These are phyloP conservation scores for Cichorium intybus DNA, from an alignment of 140 eudicot genomes.

Conservation along the genomic window DNA sequence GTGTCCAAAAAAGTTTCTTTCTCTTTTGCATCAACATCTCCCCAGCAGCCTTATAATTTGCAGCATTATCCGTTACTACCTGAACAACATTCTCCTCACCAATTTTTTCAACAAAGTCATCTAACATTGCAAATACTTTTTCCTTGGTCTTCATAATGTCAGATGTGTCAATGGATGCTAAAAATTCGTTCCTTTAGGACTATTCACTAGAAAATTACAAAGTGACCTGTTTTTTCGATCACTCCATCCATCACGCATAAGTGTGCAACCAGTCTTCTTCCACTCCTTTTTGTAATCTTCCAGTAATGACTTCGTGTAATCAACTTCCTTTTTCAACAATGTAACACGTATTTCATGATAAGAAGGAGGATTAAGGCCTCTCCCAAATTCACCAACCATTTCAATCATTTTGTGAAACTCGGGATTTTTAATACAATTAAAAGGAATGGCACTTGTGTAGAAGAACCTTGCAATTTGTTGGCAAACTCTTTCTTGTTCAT, in stretches of 20 bases:
- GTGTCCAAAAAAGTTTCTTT: neutral
- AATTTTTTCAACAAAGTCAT: neutral
- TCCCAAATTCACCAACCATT: constrained; percentile 1
- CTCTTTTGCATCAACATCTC: too few relatives aligned
- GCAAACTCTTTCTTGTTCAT: too few relatives aligned
- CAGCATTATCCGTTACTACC: neutral
- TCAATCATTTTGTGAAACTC: too few relatives aligned
- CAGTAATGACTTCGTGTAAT: too few relatives aligned
- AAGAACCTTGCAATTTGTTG: too few relatives aligned
- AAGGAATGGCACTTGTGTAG: too few relatives aligned
- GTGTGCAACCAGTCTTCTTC: neutral
- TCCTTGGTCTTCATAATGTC: neutral
- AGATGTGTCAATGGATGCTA: too few relatives aligned
- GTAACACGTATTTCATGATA: neutral
- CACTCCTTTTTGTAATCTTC: too few relatives aligned
- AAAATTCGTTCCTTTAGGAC: too few relatives aligned
- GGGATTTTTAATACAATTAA: too few relatives aligned
- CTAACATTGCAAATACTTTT: neutral
- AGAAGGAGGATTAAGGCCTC: neutral
- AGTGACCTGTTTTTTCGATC: neutral
- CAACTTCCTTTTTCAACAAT: neutral
- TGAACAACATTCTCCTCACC: neutral
- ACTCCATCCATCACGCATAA: too few relatives aligned
- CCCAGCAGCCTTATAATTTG: neutral
- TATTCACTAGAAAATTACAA: neutral